phyloP scores from a whole-genome alignment of 2,329 filamentous ascomycete species.

The Monosporascus sp. region DNA sequence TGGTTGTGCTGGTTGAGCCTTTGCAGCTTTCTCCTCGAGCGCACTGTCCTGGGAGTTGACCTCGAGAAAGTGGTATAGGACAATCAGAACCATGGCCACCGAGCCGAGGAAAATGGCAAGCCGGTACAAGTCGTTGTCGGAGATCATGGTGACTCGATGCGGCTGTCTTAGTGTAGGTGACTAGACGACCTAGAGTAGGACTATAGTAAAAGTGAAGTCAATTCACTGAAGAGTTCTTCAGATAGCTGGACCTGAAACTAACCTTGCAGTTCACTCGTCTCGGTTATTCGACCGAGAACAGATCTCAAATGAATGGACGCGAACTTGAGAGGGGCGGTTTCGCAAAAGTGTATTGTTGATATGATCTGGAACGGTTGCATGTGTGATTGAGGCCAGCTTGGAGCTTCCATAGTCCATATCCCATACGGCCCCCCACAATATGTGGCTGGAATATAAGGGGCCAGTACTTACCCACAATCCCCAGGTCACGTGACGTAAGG shows the following conservation, averaged over 20 bases:
- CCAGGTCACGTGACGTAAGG: constrained; percentile 17
- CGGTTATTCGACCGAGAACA: not conserved
- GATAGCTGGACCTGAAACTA: not conserved
- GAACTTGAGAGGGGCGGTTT: constrained; percentile 1
- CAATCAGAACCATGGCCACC: constrained; percentile 84
- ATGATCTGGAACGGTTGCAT: constrained; percentile 1
- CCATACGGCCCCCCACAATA: not conserved
- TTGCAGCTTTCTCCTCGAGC: constrained; percentile 21
- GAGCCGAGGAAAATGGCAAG: constrained; percentile 91
- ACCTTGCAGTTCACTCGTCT: not conserved
- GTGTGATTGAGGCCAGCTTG: constrained; percentile 28
- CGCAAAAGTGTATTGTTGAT: not conserved
- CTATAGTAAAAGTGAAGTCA: not conserved
- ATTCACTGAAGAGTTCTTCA: not conserved
- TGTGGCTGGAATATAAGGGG: constrained; percentile 9
- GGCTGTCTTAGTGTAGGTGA: not conserved
- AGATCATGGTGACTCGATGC: constrained; percentile 68
- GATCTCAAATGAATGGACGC: not conserved
- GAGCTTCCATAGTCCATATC: constrained; percentile 16
- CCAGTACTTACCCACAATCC: not conserved
- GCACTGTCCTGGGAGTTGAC: constrained; percentile 62
- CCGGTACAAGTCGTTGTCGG: constrained; percentile 84
- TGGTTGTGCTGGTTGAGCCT: constrained; percentile 22
- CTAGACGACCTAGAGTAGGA: not conserved
- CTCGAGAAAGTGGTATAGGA: constrained; percentile 94